Conservation (phyloP, 768 basidiomycete species). For the Trametes meyenii region DNA sequence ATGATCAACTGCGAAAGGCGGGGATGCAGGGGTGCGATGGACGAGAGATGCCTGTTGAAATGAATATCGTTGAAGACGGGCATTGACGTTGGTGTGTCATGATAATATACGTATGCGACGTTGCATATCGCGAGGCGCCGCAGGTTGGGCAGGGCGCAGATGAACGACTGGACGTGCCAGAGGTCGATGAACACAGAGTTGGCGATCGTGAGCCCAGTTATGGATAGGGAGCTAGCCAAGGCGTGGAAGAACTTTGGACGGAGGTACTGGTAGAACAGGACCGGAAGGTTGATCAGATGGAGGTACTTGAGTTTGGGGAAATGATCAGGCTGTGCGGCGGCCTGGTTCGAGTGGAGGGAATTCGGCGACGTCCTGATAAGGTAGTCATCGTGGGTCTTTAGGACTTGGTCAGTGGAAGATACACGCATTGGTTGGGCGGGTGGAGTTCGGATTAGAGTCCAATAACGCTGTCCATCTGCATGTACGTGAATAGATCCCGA, state of each 20-base stretch:
- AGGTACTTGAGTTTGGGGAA: background rate
- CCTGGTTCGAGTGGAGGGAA: no score
- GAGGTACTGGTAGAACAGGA: background rate
- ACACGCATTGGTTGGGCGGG: no score
- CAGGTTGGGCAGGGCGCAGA: slow-evolving; percentile 4
- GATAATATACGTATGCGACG: background rate
- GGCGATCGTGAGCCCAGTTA: slow-evolving; percentile 3
- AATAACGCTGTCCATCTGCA: no score
- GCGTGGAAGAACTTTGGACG: background rate
- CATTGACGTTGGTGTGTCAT: background rate
- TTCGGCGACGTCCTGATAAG: no score
- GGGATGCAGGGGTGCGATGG: background rate
- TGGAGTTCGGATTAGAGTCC: no score
- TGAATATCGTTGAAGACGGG: background rate
- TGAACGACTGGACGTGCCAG: slow-evolving; percentile 5
- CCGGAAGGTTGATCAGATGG: background rate
- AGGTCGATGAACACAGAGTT: background rate
- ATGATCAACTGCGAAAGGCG: background rate
- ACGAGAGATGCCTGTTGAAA: background rate
- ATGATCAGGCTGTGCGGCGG: background rate
- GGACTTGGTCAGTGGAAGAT: no score
- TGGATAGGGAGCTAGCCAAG: background rate
- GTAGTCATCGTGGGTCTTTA: no score
- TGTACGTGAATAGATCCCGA: no score
- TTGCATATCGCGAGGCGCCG: background rate